Evolutionary conservation across 73 alveolate genomes (phyloP).

Genomic region (Tetrahymena elliotti): DNA sequence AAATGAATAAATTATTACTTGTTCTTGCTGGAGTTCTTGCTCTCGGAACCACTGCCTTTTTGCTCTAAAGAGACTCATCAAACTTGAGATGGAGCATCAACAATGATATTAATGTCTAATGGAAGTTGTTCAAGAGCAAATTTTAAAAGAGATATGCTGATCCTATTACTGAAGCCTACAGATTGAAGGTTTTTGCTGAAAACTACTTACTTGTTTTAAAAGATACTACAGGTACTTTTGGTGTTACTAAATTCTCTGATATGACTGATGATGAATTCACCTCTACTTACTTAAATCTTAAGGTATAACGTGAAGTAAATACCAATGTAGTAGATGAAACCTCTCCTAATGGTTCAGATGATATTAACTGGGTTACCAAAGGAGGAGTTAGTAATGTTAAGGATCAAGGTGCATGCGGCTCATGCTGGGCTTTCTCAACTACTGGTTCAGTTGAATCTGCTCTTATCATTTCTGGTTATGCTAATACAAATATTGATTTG

Average conservation of each 20-base stretch:
- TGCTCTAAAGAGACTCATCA: not conserved
- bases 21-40: not conserved
- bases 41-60: not conserved
- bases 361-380: not conserved
- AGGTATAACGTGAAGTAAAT: not conserved
- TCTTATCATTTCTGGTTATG: not conserved
- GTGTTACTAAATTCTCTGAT: conserved; percentile 21
- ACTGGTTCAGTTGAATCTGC: not conserved
- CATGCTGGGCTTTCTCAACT: not conserved
- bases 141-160: not conserved
- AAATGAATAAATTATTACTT: not conserved
- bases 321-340: not conserved
- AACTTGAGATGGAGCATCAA: not conserved
- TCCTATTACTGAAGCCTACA: not conserved
- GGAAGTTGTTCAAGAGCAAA: not conserved
- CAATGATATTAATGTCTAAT: not conserved
- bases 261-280: conserved; percentile 28
- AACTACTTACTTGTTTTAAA: not conserved
- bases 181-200: not conserved
- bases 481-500: not conserved
- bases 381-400: not conserved
- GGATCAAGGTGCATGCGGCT: not conserved
- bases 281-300: conserved; percentile 13
- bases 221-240: not conserved
- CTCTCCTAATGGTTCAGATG: not conserved